phyloP scores from a whole-genome alignment of 2,329 filamentous ascomycete genomes.

The Lachnellula hyalina region DNA sequence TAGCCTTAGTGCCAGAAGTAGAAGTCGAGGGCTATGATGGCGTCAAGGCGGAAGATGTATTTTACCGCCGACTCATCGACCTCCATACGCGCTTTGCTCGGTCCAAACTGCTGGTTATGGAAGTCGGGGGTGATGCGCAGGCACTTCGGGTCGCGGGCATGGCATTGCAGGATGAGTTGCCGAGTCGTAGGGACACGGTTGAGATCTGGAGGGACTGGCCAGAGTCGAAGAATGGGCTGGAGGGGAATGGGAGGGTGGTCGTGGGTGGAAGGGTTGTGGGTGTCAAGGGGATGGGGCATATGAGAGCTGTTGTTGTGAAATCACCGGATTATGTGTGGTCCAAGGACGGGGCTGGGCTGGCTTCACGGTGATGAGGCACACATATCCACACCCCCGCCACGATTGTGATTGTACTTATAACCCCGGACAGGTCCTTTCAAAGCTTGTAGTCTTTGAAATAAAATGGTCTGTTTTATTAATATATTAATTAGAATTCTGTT shows the following conservation, averaged over 20 bases:
- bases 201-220: conserved; percentile 73
- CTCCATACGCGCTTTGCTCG: conserved; percentile 42
- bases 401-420: no score
- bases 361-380: no score
- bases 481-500: no score
- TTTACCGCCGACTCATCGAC: conserved; percentile 62
- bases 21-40: neutral
- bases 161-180: conserved; percentile 28
- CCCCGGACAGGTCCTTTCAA: no score
- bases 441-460: no score
- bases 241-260: conserved; percentile 1
- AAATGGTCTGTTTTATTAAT: no score
- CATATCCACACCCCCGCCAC: no score
- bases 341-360: no score
- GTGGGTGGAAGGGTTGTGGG: neutral
- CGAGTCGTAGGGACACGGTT: conserved; percentile 31
- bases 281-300: conserved; percentile 18
- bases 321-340: neutral
- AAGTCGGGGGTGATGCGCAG: conserved; percentile 67
- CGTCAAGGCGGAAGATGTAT: conserved; percentile 40
- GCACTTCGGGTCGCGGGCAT: conserved; percentile 56
- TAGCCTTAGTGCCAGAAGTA: conserved; percentile 61
- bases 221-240: conserved; percentile 32
- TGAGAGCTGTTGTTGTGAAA: conserved; percentile 16
- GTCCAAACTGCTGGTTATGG: conserved; percentile 57